A percentile compares a stretch with the other conserved stretches of the same genome.
Evolutionary conservation across 768 basidiomycete genomes (phyloP).

Genomic region (Gloeostereum incarnatum): DNA sequence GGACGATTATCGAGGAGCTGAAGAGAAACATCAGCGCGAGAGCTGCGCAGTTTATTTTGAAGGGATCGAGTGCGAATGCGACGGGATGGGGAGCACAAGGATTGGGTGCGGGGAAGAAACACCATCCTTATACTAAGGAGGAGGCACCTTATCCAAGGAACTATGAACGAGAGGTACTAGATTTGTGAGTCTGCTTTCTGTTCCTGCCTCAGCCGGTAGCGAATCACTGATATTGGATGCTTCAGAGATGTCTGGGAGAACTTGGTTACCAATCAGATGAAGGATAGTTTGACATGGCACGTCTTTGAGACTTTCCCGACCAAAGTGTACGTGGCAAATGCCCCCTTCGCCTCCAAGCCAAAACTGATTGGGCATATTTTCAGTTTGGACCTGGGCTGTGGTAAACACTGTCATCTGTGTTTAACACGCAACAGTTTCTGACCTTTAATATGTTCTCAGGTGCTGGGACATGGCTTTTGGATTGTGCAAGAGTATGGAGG

Average conservation of each 20-base stretch:
- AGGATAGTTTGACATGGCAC: conserved; percentile 56
- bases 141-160: conserved; percentile 64
- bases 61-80: conserved; percentile 27
- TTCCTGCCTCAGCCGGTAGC: conserved; percentile 3
- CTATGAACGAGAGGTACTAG: conserved; percentile 53
- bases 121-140: conserved; percentile 40
- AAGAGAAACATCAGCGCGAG: conserved; percentile 41
- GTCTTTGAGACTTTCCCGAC: conserved; percentile 48
- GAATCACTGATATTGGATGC: conserved; percentile 8
- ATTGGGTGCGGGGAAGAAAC: conserved; percentile 31
- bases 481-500: conserved; percentile 58
- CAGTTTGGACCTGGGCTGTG: conserved; percentile 68
- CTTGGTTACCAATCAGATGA: conserved; percentile 40
- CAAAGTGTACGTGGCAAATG: conserved; percentile 46
- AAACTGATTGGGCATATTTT: too few relatives aligned
- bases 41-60: conserved; percentile 46
- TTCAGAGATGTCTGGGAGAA: conserved; percentile 65
- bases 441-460: conserved; percentile 24
- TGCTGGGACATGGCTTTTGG: conserved; percentile 66
- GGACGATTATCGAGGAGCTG: conserved; percentile 49
- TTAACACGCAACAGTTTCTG: not conserved
- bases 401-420: conserved; percentile 23
- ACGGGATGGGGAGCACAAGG: conserved; percentile 12
- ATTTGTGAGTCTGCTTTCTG: conserved; percentile 42
- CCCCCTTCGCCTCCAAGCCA: conserved; percentile 3